These are phyloP conservation scores for Arxiozyma slooffiae DNA, from an alignment of 1,139 yeast genomes.

Conservation along the genomic window DNA sequence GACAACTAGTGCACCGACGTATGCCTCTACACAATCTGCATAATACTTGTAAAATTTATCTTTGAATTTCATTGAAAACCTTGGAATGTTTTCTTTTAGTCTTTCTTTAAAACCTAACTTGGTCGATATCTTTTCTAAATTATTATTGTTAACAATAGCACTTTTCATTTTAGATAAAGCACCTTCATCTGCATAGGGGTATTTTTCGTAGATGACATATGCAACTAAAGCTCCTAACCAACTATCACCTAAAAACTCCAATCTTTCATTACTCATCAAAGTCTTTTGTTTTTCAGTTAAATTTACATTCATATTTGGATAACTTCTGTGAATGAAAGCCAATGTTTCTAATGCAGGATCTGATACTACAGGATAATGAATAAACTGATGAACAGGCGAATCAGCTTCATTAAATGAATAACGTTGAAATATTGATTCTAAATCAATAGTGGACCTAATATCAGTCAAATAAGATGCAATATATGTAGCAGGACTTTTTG, in stretches of 20 bases:
- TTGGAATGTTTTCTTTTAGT: slow-evolving; percentile 35
- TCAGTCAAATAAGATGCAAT: slow-evolving; percentile 8
- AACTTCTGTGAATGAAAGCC: slow-evolving; percentile 16
- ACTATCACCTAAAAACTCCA: slow-evolving; percentile 86
- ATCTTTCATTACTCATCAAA: slow-evolving; percentile 50
- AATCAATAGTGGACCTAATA: slow-evolving; percentile 3
- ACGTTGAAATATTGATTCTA: slow-evolving; percentile 7
- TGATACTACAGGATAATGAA: slow-evolving; percentile 9
- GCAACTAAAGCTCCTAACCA: slow-evolving; percentile 63
- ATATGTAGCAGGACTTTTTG: slow-evolving; percentile 10
- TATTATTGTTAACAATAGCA: slow-evolving; percentile 57
- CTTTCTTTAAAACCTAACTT: slow-evolving; percentile 55
- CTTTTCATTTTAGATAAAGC: slow-evolving; percentile 59
- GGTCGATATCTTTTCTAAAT: slow-evolving; percentile 45
- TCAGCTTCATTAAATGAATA: slow-evolving; percentile 8
- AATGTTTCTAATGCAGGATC: slow-evolving; percentile 13
- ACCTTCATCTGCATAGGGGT: slow-evolving; percentile 70
- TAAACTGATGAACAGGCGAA: slow-evolving; percentile 10
- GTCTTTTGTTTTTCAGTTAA: slow-evolving; percentile 12
- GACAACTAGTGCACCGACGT: slow-evolving; percentile 19
- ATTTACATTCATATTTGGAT: slow-evolving; percentile 11
- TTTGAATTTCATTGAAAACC: slow-evolving; percentile 17
- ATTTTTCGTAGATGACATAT: slow-evolving; percentile 46
- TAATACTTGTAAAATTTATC: slow-evolving; percentile 16
- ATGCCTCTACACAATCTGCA: slow-evolving; percentile 21